Conservation (phyloP, 2,329 filamentous ascomycete genomes). For the Penicillium sp. region DNA sequence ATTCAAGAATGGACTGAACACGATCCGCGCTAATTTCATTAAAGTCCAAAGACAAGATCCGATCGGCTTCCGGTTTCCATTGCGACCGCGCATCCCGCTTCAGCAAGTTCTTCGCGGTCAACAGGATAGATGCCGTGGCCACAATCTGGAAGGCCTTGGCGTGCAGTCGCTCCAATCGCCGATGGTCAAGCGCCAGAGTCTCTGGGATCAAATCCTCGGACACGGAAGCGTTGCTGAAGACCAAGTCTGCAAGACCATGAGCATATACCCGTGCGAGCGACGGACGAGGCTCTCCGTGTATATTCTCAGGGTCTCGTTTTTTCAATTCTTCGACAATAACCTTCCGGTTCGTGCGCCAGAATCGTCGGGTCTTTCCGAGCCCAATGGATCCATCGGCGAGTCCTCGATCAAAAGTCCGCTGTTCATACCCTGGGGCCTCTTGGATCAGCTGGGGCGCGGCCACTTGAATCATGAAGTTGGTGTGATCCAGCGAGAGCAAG, state of each 20-base stretch:
- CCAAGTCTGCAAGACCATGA: slow-evolving; percentile 54
- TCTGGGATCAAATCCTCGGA: slow-evolving; percentile 53
- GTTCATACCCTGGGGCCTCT: slow-evolving; percentile 57
- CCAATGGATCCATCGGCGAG: slow-evolving; percentile 48
- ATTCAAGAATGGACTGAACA: slow-evolving; percentile 44
- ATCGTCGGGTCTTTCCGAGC: slow-evolving; percentile 50
- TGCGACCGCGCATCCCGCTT: slow-evolving; percentile 59
- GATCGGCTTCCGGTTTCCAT: slow-evolving; percentile 57
- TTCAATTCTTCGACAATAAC: slow-evolving; percentile 47
- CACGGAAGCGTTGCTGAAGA: slow-evolving; percentile 50
- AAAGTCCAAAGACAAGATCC: slow-evolving; percentile 51
- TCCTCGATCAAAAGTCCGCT: slow-evolving; percentile 53
- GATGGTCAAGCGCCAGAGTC: slow-evolving; percentile 53
- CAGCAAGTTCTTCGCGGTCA: slow-evolving; percentile 61
- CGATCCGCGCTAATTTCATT: slow-evolving; percentile 38
- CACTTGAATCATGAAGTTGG: slow-evolving; percentile 59
- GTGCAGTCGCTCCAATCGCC: slow-evolving; percentile 50
- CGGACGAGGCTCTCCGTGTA: slow-evolving; percentile 34
- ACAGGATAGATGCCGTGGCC: slow-evolving; percentile 56
- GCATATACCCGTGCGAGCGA: slow-evolving; percentile 48
- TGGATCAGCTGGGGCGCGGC: slow-evolving; percentile 56
- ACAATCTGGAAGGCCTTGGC: slow-evolving; percentile 53
- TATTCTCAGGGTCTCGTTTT: slow-evolving; percentile 40
- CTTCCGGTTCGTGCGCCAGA: slow-evolving; percentile 46
- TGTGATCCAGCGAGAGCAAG: slow-evolving; percentile 57